Base-by-base conservation (phyloP, 192 early-diverging fungal species). In the Diversispora epigaea region DNA sequence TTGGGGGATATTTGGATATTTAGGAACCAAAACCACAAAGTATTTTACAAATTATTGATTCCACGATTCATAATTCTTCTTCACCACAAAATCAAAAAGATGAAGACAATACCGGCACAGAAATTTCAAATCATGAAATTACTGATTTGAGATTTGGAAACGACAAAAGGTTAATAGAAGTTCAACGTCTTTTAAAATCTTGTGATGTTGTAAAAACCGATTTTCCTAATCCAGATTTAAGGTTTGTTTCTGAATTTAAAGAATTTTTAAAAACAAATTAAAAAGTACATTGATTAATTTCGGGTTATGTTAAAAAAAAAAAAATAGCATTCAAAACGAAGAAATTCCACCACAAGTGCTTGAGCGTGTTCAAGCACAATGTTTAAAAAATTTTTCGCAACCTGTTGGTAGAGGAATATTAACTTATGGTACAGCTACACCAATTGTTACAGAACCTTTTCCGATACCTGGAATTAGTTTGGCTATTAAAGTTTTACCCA, bases 381-480 rank as follows among this genome's bases (percentile, higher is more conserved):
- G 77, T 17, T 54, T 70, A 17, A 80, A 93, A 49, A 88, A 88
- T 3, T 76, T 93, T 6, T 86, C 94, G 14, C 80, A 92, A 6
- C 84, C 92, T 4, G 45, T 86, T 0, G 93, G 92, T 6, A 79
- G 89, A n/a, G 89, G 86, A 4, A 78, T 92, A 6, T 79, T 96
- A 46, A 87, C 86, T 4, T 95, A 88, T 78, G 85, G 86, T 2
- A 88, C 93, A 1, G 73, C 76, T 5, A 79, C 66, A 4, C 85
- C 86, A 5, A 83, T 84, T 11, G 64, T 80, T 3, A 87, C 90
- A 7, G 88, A 90, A 76, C 75, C 82, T 4, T 81, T 93, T 52
- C 73, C 82, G 1, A 86, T 95, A 17, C 85, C 89, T 2, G 61
- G 70, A 0, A 81, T 95, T 7, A 81, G 62, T 0, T 82, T 91